phyloP scores from a whole-genome alignment of 2,329 filamentous ascomycete genomes.

The Xylariaceae sp. region DNA sequence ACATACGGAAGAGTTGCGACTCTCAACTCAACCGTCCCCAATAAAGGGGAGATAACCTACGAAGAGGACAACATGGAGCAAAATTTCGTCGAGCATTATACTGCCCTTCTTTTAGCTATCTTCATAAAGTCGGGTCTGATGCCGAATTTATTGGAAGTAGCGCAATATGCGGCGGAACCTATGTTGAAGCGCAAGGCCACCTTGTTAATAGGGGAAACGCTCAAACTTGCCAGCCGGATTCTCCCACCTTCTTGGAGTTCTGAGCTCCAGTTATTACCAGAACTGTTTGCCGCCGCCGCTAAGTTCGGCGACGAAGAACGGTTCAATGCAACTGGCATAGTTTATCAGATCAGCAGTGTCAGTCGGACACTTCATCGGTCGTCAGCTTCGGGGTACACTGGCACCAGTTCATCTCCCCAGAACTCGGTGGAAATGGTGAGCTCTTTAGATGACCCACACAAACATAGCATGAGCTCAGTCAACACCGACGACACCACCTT shows the following conservation, averaged over 20 bases:
- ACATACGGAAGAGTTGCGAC: constrained; percentile 95
- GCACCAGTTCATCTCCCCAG: constrained; percentile 37
- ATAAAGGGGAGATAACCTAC: constrained; percentile 46
- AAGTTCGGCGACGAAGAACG: constrained; percentile 66
- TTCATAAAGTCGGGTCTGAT: constrained; percentile 77
- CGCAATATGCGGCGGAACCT: constrained; percentile 61
- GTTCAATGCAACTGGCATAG: constrained; percentile 78
- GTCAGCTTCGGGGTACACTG: constrained; percentile 44
- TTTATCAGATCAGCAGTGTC: constrained; percentile 97
- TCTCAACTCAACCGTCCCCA: constrained; percentile 56
- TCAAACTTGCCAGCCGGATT: constrained; percentile 83
- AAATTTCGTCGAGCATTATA: constrained; percentile 91
- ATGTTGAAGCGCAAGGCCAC: constrained; percentile 82
- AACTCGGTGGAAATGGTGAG: constrained; percentile 45
- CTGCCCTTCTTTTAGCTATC: constrained; percentile 77
- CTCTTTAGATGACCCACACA: constrained; percentile 53
- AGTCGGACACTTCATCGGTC: constrained; percentile 87
- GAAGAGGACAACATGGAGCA: constrained; percentile 67
- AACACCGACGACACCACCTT: constrained; percentile 59
- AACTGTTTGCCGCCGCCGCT: constrained; percentile 72
- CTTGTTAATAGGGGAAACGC: constrained; percentile 80
- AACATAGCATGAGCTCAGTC: constrained; percentile 39
- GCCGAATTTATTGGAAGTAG: constrained; percentile 55
- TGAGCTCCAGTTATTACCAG: constrained; percentile 79
- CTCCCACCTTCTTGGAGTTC: constrained; percentile 78